Conservation (phyloP, 1,284 basidiomycete species). For the Takashimella tepidaria region DNA sequence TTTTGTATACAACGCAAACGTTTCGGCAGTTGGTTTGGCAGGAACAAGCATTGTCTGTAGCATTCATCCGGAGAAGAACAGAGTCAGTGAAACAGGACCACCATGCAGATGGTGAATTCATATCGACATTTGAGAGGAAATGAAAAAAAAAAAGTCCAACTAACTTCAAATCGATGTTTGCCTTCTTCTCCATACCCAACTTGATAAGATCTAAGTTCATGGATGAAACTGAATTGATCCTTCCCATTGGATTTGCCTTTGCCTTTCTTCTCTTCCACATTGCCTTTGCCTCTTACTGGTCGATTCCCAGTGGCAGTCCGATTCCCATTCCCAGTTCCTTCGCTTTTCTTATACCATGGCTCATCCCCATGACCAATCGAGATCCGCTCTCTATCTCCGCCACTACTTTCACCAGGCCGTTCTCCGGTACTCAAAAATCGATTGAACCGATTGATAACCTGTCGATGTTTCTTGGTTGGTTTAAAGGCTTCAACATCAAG, state of each 20-base stretch:
- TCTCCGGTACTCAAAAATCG: conserved; percentile 25
- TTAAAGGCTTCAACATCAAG: conserved; percentile 69
- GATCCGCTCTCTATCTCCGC: too few species aligned
- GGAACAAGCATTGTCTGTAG: conserved; percentile 67
- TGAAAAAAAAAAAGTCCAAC: too few species aligned
- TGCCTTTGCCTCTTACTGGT: conserved; percentile 6
- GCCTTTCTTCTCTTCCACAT: too few species aligned
- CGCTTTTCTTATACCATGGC: conserved; percentile 2
- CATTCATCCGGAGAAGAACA: conserved; percentile 49
- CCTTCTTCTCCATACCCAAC: conserved; percentile 18
- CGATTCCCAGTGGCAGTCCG: neutral
- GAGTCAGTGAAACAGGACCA: neutral
- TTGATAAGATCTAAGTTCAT: conserved; percentile 30
- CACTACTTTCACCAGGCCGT: neutral
- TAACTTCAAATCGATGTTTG: conserved; percentile 32
- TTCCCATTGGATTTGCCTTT: conserved; percentile 28
- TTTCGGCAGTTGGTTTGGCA: conserved; percentile 70
- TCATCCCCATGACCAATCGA: too few species aligned
- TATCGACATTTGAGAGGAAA: too few species aligned
- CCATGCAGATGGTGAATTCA: conserved; percentile 3
- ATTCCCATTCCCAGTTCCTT: neutral
- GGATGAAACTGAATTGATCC: conserved; percentile 26
- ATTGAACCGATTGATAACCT: conserved; percentile 69
- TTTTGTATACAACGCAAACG: conserved; percentile 66
- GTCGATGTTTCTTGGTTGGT: conserved; percentile 70